These are phyloP conservation scores for Fusarium buharicum DNA, from an alignment of 2,329 filamentous ascomycete genomes.

Conservation along the genomic window DNA sequence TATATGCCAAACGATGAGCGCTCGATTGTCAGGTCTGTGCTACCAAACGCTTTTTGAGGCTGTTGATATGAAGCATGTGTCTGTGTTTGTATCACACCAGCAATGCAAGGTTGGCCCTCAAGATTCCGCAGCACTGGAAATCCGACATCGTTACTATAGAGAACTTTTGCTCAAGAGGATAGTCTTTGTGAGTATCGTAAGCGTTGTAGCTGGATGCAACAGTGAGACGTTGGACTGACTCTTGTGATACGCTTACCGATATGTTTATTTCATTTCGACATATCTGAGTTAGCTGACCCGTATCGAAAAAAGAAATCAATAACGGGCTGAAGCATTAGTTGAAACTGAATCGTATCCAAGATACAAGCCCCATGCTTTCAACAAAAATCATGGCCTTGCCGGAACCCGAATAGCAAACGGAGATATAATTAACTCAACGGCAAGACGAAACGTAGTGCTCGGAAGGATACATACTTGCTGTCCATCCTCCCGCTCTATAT, in stretches of 20 bases:
- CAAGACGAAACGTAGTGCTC: constrained; percentile 27
- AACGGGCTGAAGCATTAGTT: constrained; percentile 11
- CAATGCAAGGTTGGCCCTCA: constrained; percentile 7
- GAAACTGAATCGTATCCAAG: constrained; percentile 4
- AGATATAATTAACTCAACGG: constrained; percentile 20
- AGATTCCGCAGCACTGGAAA: constrained; percentile 11
- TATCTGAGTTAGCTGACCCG: background rate
- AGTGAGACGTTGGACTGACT: constrained; percentile 33
- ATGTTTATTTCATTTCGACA: background rate
- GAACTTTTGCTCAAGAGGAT: constrained; percentile 13
- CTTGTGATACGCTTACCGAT: background rate
- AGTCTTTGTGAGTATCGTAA: background rate
- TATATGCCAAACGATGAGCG: constrained; percentile 2
- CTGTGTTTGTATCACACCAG: constrained; percentile 25
- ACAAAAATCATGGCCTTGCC: constrained; percentile 11
- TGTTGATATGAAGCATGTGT: constrained; percentile 24
- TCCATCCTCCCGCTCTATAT: background rate
- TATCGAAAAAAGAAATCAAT: background rate
- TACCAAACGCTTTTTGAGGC: constrained; percentile 2
- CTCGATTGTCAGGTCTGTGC: constrained; percentile 1
- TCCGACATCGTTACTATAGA: background rate
- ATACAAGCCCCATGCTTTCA: background rate
- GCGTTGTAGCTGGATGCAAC: constrained; percentile 12
- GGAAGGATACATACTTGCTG: constrained; percentile 14
- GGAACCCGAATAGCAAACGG: background rate